Evolutionary conservation across 768 basidiomycete genomes (phyloP), one percentile per base, ranked within the genome.

Genomic region (Gymnopilus dilepis): DNA sequence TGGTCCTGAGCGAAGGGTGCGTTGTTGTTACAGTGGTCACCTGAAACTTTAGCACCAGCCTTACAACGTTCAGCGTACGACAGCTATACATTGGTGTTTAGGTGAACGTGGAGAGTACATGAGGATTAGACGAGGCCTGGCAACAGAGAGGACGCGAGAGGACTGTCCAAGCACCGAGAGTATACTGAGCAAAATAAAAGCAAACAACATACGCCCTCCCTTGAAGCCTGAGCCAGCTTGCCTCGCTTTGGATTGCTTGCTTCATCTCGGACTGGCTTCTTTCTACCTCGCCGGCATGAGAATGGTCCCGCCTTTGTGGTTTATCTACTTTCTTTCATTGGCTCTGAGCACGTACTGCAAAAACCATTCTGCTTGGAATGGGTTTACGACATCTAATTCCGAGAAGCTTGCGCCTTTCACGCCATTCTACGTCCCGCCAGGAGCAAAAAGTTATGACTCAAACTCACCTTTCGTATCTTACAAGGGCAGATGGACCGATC

Each of bases 381-480:
- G 91, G 0, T 77, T 85, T 65, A 80, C 79, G 2, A 78, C 81
- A 6, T 79, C 82, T 19, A 85, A 78, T 15, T 82, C 88, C 17
- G 78, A 73, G 12, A 74, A 71, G 42, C 78, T 78, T 17, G 67
- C 76, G 0, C 54, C 72, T 3, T 92, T 92, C 74, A 80, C 81
- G 2, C 88, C 90, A 0, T 92, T 85, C 77, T 92, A 88, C 69
- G 87, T 90, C 71, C 87, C 91, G 59, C 83, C 84, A 12, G 90
- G 91, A 28, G 81, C 90, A 6, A 89, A 85, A 79, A 78, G 82
- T 65, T 90, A 90, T 62, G 86, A 88, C 69, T 90, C 90, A 0
- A 77, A 81, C 33, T 92, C 89, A 26, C 87, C 86, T 21, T 70
- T 90, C n/a, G 71, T 93, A 21, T 80, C 79, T 28, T 91, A 87